Conservation (phyloP, 352 stramenopile species). For the Phytophthora citricola region DNA sequence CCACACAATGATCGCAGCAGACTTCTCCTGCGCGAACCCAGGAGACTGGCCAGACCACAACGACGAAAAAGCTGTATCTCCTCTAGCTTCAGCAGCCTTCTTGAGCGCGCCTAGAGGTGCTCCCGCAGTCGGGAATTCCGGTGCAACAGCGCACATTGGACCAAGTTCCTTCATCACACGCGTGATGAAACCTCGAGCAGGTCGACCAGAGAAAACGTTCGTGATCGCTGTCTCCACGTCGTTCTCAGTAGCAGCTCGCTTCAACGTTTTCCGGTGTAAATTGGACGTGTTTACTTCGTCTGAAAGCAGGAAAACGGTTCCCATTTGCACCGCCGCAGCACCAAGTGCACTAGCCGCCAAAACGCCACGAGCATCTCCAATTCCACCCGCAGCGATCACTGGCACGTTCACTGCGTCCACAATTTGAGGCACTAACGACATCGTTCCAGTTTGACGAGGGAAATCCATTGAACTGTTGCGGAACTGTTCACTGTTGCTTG, state of each 20-base stretch:
- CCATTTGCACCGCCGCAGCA: constrained; percentile 65
- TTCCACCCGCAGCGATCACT: constrained; percentile 65
- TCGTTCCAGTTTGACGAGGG: constrained; percentile 41
- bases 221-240: constrained; percentile 32
- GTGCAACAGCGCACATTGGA: constrained; percentile 30
- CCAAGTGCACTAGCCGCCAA: constrained; percentile 48
- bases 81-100: constrained; percentile 24
- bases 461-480: constrained; percentile 38
- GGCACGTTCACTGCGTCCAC: constrained; percentile 43
- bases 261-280: constrained; percentile 43
- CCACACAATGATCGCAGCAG: constrained; percentile 31
- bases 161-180: constrained; percentile 43
- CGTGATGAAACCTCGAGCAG: constrained; percentile 53
- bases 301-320: constrained; percentile 61
- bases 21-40: constrained; percentile 29
- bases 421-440: constrained; percentile 61
- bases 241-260: constrained; percentile 32
- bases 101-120: constrained; percentile 26
- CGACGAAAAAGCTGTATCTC: constrained; percentile 35
- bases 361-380: constrained; percentile 56
- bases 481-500: constrained; percentile 9
- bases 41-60: constrained; percentile 39
- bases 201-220: constrained; percentile 50
- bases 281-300: constrained; percentile 48
- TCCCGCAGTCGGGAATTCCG: constrained; percentile 31